Conservation (phyloP, 805 yeast species). For the Barnettozyma vustinii region DNA sequence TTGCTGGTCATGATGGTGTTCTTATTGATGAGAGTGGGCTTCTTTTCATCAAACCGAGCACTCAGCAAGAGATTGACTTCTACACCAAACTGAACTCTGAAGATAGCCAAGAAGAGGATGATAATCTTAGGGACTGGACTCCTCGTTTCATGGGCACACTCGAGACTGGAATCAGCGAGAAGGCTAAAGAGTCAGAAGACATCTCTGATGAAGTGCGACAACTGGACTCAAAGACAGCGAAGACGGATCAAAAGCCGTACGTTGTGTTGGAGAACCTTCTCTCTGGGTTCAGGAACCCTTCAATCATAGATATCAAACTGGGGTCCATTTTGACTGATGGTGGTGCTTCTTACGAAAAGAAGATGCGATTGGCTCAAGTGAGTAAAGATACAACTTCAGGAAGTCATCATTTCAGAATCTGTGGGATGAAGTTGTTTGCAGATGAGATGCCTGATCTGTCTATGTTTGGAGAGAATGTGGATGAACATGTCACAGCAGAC, state of each 20-base stretch:
- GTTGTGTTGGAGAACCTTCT: conserved; percentile 70
- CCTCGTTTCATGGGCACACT: conserved; percentile 63
- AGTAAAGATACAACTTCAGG: conserved; percentile 78
- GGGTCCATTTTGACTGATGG: conserved; percentile 71
- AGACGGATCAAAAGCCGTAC: conserved; percentile 28
- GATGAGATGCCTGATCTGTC: conserved; percentile 14
- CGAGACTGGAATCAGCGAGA: conserved; percentile 36
- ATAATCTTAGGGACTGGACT: conserved; percentile 49
- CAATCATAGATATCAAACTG: conserved; percentile 76
- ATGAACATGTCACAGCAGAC: conserved; percentile 15
- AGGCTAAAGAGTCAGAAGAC: conserved; percentile 19
- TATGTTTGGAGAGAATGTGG: conserved; percentile 11
- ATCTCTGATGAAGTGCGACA: conserved; percentile 20
- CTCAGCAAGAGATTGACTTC: conserved; percentile 66
- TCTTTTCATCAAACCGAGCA: conserved; percentile 67
- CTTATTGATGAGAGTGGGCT: conserved; percentile 57
- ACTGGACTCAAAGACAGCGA: background rate
- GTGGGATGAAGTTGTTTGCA: conserved; percentile 72
- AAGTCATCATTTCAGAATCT: conserved; percentile 64
- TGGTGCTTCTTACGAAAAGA: conserved; percentile 52
- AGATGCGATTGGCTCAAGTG: conserved; percentile 54
- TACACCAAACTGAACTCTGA: conserved; percentile 40
- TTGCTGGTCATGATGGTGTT: conserved; percentile 91
- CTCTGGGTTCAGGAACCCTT: conserved; percentile 57
- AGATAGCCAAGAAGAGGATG: conserved; percentile 4